Conservation (phyloP, 768 basidiomycete species). For the Boletus reticuloceps region DNA sequence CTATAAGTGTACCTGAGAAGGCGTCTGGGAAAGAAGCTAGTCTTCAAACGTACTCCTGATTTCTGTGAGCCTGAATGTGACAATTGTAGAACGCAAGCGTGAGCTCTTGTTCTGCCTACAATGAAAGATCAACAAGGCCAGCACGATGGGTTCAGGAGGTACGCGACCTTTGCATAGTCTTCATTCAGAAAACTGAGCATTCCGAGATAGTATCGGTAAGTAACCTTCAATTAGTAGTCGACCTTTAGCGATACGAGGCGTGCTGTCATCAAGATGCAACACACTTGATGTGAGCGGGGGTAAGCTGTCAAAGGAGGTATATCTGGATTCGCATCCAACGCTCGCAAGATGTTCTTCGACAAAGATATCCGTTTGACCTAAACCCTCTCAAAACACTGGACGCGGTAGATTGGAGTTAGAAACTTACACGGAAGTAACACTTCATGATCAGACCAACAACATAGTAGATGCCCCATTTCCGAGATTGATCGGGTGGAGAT, state of each 20-base stretch:
- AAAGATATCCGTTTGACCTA: slow-evolving; percentile 91
- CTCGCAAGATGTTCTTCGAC: slow-evolving; percentile 88
- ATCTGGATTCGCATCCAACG: slow-evolving; percentile 81
- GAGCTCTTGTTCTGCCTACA: slow-evolving; percentile 80
- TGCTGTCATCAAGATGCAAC: slow-evolving; percentile 15
- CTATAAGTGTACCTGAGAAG: slow-evolving; percentile 37
- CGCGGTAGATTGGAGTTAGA: neutral
- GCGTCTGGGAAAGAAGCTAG: neutral
- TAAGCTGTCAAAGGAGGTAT: slow-evolving; percentile 75
- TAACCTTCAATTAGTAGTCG: slow-evolving; percentile 57
- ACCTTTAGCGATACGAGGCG: slow-evolving; percentile 5
- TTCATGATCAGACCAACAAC: slow-evolving; percentile 90
- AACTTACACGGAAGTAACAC: slow-evolving; percentile 85
- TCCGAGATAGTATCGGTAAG: slow-evolving; percentile 92
- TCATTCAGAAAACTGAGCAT: slow-evolving; percentile 94
- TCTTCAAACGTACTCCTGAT: slow-evolving; percentile 70
- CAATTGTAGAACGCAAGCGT: slow-evolving; percentile 86
- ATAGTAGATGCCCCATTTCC: slow-evolving; percentile 93
- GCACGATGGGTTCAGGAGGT: neutral
- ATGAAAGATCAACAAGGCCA: neutral
- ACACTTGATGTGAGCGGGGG: slow-evolving; percentile 84
- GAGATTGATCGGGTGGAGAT: slow-evolving; percentile 67
- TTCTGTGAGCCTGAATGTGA: slow-evolving; percentile 61
- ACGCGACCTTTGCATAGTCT: slow-evolving; percentile 73
- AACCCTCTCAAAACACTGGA: neutral